Evolutionary conservation across 2,329 filamentous ascomycete species (phyloP).

Genomic region (Fusarium fujikuroi): DNA sequence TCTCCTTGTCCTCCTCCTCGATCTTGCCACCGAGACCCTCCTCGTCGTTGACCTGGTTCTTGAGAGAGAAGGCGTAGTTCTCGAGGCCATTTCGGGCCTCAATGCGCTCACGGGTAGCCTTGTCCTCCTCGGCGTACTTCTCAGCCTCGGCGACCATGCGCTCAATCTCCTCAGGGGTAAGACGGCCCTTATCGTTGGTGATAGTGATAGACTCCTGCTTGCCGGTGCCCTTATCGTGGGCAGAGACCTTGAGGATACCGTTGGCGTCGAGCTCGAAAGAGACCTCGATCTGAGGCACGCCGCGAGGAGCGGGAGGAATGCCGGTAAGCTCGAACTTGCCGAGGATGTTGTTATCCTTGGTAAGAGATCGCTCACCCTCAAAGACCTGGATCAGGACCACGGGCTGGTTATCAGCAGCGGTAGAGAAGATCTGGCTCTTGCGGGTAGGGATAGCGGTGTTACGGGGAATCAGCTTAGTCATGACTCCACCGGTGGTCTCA

Average conservation of each 20-base stretch:
- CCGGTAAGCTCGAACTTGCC: constrained; percentile 98
- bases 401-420: constrained; percentile 95
- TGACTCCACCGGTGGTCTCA: constrained; percentile 96
- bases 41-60: constrained; percentile 98
- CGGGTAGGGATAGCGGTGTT: constrained; percentile 95
- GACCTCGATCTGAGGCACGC: constrained; percentile 98
- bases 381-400: constrained; percentile 95
- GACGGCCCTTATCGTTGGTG: constrained; percentile 98
- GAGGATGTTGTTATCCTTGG: constrained; percentile 96
- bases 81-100: constrained; percentile 96
- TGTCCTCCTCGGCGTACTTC: constrained; percentile 99
- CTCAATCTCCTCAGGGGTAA: constrained; percentile 96
- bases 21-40: constrained; percentile 98
- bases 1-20: constrained; percentile 97
- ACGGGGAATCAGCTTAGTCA: constrained; percentile 95
- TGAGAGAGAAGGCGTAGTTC: constrained; percentile 98
- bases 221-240: constrained; percentile 97
- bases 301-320: constrained; percentile 93
- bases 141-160: constrained; percentile 99
- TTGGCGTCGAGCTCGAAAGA: constrained; percentile 98
- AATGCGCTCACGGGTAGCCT: constrained; percentile 96
- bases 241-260: constrained; percentile 96
- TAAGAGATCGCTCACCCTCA: constrained; percentile 93
- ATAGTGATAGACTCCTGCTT: constrained; percentile 98
- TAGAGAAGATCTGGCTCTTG: constrained; percentile 98